Conservation (phyloP, 192 early-diverging fungal genomes). For the Dissophora ornata region DNA sequence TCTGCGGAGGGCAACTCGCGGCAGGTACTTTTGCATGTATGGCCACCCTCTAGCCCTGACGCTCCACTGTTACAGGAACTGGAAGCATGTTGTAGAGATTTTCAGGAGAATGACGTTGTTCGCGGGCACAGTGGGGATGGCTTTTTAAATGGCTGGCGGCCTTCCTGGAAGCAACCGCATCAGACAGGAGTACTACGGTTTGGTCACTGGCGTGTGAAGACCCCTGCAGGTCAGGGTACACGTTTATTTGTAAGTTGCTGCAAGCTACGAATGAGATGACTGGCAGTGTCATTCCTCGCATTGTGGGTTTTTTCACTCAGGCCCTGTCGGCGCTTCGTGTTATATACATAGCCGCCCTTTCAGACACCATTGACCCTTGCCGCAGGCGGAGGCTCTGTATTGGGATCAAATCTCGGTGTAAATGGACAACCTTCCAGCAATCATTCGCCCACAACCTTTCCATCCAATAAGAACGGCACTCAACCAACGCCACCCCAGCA, state of each 20-base stretch:
- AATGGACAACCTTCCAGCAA: not conserved
- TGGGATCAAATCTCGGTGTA: conserved; percentile 23
- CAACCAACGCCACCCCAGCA: not conserved
- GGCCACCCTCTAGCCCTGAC: conserved; percentile 37
- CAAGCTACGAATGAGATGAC: no score
- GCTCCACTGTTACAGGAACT: conserved; percentile 33
- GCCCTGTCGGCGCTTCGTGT: no score
- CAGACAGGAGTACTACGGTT: conserved; percentile 46
- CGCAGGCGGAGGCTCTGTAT: conserved; percentile 39
- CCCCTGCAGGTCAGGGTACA: conserved; percentile 14
- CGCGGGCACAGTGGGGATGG: conserved; percentile 52
- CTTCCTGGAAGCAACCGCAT: conserved; percentile 36
- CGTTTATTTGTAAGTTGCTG: conserved; percentile 44
- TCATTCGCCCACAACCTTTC: no score
- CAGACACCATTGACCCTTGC: conserved; percentile 52
- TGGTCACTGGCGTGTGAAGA: conserved; percentile 48
- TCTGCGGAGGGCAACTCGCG: conserved; percentile 54
- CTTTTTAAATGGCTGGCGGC: conserved; percentile 52
- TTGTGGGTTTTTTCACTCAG: no score
- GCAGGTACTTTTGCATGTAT: conserved; percentile 48
- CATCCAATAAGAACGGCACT: not conserved
- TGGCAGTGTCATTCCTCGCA: no score
- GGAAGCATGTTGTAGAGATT: conserved; percentile 40
- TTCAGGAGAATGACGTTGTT: conserved; percentile 44
- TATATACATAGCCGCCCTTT: conserved; percentile 36